Conservation (phyloP, 1,284 basidiomycete genomes). For the Garcileccinum viscosum region DNA sequence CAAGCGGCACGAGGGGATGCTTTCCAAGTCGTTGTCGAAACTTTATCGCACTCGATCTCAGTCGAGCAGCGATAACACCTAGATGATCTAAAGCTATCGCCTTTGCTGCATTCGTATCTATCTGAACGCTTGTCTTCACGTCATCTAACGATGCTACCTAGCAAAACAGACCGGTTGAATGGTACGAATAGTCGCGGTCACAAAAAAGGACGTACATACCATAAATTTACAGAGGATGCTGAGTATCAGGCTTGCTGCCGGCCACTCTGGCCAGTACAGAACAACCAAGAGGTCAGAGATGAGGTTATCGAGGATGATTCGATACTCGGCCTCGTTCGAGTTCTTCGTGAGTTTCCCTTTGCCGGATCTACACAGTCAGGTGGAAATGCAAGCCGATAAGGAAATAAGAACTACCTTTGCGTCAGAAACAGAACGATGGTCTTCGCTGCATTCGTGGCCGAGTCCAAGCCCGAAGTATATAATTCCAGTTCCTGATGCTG, state of each 20-base stretch:
- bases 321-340: conserved; percentile 89
- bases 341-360: conserved; percentile 86
- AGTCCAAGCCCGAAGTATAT: conserved; percentile 73
- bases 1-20: conserved; percentile 60
- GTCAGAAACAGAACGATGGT: conserved; percentile 87
- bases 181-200: not conserved
- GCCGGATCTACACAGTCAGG: conserved; percentile 59
- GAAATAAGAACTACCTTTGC: conserved; percentile 57
- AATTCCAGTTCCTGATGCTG: conserved; percentile 64
- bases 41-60: conserved; percentile 68
- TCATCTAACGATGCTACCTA: conserved; percentile 79
- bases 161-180: not conserved
- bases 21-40: conserved; percentile 46
- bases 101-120: conserved; percentile 83
- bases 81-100: conserved; percentile 91
- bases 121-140: conserved; percentile 65
- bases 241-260: conserved; percentile 84
- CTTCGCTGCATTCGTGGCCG: conserved; percentile 82
- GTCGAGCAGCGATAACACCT: conserved; percentile 86
- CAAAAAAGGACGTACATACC: conserved; percentile 62
- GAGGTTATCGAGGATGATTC: conserved; percentile 88
- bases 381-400: not conserved
- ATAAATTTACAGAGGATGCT: conserved; percentile 82
- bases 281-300: conserved; percentile 89
- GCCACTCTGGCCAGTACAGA: conserved; percentile 96